A percentile compares a stretch with the other conserved stretches of the same genome.
Conservation (phyloP, 129 eudicot genomes). For the Flaveria robusta region DNA sequence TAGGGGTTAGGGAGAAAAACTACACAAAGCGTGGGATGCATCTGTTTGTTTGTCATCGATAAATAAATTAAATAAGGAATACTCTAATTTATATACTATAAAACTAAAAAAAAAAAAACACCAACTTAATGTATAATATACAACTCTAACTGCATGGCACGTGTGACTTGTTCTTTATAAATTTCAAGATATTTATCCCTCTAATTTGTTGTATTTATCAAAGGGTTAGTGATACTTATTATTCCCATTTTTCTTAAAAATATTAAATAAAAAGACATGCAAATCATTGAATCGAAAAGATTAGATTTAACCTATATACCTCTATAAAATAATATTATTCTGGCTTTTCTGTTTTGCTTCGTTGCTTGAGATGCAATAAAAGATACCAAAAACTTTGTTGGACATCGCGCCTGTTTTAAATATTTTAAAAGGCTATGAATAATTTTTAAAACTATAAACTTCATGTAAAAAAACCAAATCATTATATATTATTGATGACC, state of each 20-base stretch:
- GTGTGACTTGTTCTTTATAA: no score
- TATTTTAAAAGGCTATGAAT: conserved; percentile 10
- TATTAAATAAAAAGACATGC: conserved; percentile 14
- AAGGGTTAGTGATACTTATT: background rate
- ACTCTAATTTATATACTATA: no score
- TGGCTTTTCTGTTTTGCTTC: conserved; percentile 26
- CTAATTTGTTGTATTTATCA: no score
- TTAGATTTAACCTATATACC: conserved; percentile 29
- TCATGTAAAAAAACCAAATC: background rate
- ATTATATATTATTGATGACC: no score
- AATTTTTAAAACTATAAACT: background rate
- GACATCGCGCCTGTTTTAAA: conserved; percentile 1
- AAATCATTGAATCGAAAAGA: conserved; percentile 42
- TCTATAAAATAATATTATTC: conserved; percentile 27
- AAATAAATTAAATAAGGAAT: no score
- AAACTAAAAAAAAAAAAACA: no score
- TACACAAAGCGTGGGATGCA: no score
- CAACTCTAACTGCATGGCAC: no score
- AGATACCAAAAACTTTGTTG: conserved; percentile 23
- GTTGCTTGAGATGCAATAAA: conserved; percentile 36
- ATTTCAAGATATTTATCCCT: no score
- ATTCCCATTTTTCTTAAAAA: conserved; percentile 23
- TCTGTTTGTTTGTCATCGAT: no score
- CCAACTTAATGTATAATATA: no score
- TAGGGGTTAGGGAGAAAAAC: no score